These are phyloP conservation scores for Quercus engelmannii DNA, from an alignment of 306 rosid genomes.

Conservation along the genomic window DNA sequence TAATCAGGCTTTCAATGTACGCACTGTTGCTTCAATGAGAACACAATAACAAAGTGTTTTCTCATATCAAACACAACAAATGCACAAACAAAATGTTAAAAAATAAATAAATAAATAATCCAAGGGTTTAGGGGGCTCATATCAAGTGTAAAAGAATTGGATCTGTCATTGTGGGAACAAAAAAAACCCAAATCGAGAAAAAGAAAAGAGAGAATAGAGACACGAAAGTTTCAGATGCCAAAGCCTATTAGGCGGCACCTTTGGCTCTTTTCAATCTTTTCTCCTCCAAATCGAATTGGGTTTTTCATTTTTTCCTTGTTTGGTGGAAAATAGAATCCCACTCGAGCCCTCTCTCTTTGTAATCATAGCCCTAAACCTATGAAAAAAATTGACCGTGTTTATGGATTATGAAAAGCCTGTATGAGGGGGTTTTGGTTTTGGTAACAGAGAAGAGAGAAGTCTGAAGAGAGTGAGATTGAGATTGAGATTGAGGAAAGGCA, in stretches of 20 bases:
- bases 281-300: constrained; percentile 15
- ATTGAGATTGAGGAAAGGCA: too few relatives aligned
- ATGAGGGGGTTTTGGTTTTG: too few relatives aligned
- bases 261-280: constrained; percentile 1
- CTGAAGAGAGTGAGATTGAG: too few relatives aligned
- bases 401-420: too few relatives aligned
- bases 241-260: constrained; percentile 57
- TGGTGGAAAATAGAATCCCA: constrained; percentile 10
- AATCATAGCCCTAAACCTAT: constrained; percentile 48
- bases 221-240: constrained; percentile 35
- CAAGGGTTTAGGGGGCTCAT: constrained; percentile 52
- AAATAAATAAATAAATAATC: background rate
- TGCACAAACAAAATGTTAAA: constrained; percentile 18
- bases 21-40: constrained; percentile 40
- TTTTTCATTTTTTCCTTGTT: background rate
- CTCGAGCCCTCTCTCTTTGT: constrained; percentile 86
- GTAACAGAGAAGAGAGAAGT: too few relatives aligned
- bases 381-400: too few relatives aligned
- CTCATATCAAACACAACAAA: constrained; percentile 27
- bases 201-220: background rate
- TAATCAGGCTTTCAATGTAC: constrained; percentile 45
- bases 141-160: constrained; percentile 59
- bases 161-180: constrained; percentile 37
- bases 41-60: constrained; percentile 16
- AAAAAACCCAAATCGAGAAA: constrained; percentile 11